Conservation (phyloP, 495 filamentous ascomycete genomes). For the Aspergillus baeticus region DNA sequence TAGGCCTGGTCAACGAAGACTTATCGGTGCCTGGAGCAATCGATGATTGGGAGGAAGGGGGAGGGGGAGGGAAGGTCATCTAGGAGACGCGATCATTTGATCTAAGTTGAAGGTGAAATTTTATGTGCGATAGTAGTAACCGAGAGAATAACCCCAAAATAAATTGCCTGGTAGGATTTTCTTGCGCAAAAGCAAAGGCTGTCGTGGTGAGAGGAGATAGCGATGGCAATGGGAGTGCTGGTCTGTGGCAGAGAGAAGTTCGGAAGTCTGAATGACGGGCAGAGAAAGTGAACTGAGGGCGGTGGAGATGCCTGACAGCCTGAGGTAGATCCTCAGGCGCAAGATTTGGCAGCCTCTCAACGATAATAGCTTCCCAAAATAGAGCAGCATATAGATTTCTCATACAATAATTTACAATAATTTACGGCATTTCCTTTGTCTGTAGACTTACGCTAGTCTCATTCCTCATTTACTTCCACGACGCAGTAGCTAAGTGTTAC, state of each 20-base stretch:
- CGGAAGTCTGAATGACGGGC: slow-evolving; percentile 20
- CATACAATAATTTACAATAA: too few relatives aligned
- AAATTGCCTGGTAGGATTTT: slow-evolving; percentile 4
- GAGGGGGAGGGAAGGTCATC: slow-evolving; percentile 64
- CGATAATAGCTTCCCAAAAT: too few relatives aligned
- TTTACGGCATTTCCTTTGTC: too few relatives aligned
- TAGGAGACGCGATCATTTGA: slow-evolving; percentile 63
- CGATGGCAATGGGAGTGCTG: slow-evolving; percentile 25
- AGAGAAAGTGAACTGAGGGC: slow-evolving; percentile 26
- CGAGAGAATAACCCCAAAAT: slow-evolving; percentile 6
- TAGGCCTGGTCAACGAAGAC: slow-evolving; percentile 53
- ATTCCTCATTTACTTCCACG: too few relatives aligned
- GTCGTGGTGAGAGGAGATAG: slow-evolving; percentile 15
- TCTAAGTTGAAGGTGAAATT: slow-evolving; percentile 45
- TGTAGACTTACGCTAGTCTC: too few relatives aligned
- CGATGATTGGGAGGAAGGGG: slow-evolving; percentile 61
- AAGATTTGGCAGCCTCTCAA: background rate
- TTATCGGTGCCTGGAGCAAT: slow-evolving; percentile 59
- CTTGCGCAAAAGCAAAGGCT: slow-evolving; percentile 10
- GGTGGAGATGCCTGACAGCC: slow-evolving; percentile 19
- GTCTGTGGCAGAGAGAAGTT: slow-evolving; percentile 31
- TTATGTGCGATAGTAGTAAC: slow-evolving; percentile 31
- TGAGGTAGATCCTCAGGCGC: slow-evolving; percentile 8
- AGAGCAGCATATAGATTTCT: too few relatives aligned
- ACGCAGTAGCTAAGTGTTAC: too few relatives aligned